These are phyloP conservation scores for Thermochaetoides thermophila DNA, from an alignment of 495 filamentous ascomycete species.

Conservation along the genomic window DNA sequence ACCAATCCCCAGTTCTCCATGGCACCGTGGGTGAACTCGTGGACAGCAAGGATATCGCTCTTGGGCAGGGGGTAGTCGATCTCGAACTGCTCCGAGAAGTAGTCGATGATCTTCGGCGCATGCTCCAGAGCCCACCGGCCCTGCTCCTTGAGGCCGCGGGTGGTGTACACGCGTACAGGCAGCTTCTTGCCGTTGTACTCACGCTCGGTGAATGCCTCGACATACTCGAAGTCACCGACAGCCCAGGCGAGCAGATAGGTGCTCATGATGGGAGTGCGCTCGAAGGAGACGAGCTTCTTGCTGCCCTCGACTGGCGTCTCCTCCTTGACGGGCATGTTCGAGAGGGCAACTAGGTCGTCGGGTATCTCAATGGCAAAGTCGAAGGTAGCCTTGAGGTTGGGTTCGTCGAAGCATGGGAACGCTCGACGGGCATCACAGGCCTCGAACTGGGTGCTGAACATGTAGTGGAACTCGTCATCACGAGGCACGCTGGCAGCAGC, in stretches of 20 bases:
- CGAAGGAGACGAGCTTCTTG: slow-evolving; percentile 69
- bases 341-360: slow-evolving; percentile 69
- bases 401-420: slow-evolving; percentile 97
- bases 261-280: slow-evolving; percentile 83
- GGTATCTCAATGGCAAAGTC: slow-evolving; percentile 87
- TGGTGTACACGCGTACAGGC: slow-evolving; percentile 93
- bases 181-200: slow-evolving; percentile 79
- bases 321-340: slow-evolving; percentile 81
- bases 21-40: slow-evolving; percentile 61
- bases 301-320: slow-evolving; percentile 44
- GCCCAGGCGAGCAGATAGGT: slow-evolving; percentile 97
- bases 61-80: slow-evolving; percentile 95
- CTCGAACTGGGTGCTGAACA: slow-evolving; percentile 96
- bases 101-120: slow-evolving; percentile 78
- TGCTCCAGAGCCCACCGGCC: slow-evolving; percentile 75
- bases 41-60: slow-evolving; percentile 85
- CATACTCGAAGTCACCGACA: slow-evolving; percentile 89
- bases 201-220: slow-evolving; percentile 75
- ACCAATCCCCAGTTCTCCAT: slow-evolving; percentile 91
- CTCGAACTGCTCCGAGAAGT: slow-evolving; percentile 86
- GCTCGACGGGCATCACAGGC: slow-evolving; percentile 85
- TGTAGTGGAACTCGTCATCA: slow-evolving; percentile 70
- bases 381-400: slow-evolving; percentile 89
- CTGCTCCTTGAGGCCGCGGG: slow-evolving; percentile 75
- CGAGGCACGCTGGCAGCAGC: slow-evolving; percentile 57